phyloP scores from a whole-genome alignment of 192 early-diverging fungal genomes.

The Backusella morwellensis region DNA sequence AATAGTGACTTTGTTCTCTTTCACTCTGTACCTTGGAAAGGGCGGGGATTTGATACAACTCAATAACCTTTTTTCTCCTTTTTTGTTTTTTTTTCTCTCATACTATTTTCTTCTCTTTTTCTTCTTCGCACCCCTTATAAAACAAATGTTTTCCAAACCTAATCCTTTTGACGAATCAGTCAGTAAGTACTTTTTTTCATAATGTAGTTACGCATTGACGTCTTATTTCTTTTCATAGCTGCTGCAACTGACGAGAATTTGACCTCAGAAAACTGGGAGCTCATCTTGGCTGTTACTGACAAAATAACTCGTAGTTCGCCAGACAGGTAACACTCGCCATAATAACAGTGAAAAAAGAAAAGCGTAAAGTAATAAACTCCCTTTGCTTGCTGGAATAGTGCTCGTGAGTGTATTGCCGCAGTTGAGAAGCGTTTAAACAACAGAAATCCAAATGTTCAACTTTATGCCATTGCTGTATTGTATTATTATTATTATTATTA shows the following conservation, averaged over 20 bases:
- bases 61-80: background rate
- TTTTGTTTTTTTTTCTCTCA: background rate
- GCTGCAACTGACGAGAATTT: constrained; percentile 92
- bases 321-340: constrained; percentile 39
- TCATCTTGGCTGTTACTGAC: constrained; percentile 74
- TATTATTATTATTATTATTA: background rate
- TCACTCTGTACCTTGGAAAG: background rate
- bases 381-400: constrained; percentile 39
- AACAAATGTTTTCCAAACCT: constrained; percentile 44
- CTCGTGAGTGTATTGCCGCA: constrained; percentile 65
- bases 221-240: constrained; percentile 35
- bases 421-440: constrained; percentile 70
- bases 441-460: constrained; percentile 82
- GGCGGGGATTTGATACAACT: background rate
- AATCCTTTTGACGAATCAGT: constrained; percentile 57
- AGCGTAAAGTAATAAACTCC: background rate
- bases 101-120: background rate
- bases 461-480: constrained; percentile 61
- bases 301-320: constrained; percentile 50
- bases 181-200: constrained; percentile 36
- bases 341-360: background rate
- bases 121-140: background rate
- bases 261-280: constrained; percentile 92
- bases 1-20: background rate
- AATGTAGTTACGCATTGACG: background rate